phyloP scores from a whole-genome alignment of 2,329 filamentous ascomycete genomes.

The Didymosphaeria variabile region DNA sequence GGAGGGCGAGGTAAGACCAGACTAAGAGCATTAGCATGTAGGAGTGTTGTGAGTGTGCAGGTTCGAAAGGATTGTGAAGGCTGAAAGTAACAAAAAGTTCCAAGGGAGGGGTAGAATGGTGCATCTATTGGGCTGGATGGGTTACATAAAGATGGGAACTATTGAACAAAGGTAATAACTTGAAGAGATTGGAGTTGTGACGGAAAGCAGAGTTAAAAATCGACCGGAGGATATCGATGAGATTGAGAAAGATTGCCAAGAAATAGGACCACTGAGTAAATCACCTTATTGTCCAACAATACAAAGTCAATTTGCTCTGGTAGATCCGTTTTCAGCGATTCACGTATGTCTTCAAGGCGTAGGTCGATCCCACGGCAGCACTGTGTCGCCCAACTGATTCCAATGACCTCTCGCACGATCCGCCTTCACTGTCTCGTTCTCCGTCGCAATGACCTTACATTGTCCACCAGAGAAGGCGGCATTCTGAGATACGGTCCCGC shows the following conservation, averaged over 20 bases:
- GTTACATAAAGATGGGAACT: too few species aligned
- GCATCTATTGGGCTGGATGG: too few species aligned
- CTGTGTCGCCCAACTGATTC: conserved; percentile 58
- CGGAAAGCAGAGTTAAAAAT: too few species aligned
- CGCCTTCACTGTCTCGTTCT: conserved; percentile 66
- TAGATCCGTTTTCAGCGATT: conserved; percentile 63
- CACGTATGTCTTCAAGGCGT: conserved; percentile 64
- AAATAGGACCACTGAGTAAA: too few species aligned
- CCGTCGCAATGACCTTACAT: conserved; percentile 66
- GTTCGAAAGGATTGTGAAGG: not conserved
- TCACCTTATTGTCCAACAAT: conserved; percentile 66
- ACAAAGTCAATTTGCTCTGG: conserved; percentile 63
- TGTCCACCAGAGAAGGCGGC: conserved; percentile 36
- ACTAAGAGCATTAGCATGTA: conserved; percentile 49
- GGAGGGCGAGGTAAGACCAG: conserved; percentile 64
- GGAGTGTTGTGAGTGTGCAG: not conserved
- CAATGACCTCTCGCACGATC: conserved; percentile 60
- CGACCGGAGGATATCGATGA: too few species aligned
- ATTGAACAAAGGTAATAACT: too few species aligned
- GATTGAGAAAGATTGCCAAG: too few species aligned
- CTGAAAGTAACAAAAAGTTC: too few species aligned
- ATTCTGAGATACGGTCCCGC: conserved; percentile 66
- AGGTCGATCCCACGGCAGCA: conserved; percentile 64
- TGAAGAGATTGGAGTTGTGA: too few species aligned
- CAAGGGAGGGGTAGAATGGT: too few species aligned